A percentile compares a stretch with the other conserved stretches of the same genome.
Conservation (phyloP, 2,329 filamentous ascomycete species). For the Monosporascus sp. region DNA sequence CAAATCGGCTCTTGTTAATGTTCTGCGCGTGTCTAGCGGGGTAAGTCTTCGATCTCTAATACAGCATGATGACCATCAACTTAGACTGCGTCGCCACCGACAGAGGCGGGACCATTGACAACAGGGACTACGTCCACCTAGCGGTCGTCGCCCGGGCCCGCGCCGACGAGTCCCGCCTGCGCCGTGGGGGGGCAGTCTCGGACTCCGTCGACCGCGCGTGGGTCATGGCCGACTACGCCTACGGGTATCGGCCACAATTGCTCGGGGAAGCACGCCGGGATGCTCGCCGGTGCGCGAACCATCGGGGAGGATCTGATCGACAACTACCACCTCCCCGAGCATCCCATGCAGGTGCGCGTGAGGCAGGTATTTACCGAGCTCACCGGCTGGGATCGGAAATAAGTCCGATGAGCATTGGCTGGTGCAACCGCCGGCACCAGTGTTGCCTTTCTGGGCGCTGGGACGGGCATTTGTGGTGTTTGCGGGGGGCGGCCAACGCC, state of each 20-base stretch:
- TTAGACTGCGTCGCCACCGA: constrained; percentile 30
- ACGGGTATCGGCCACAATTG: constrained; percentile 39
- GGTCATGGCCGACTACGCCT: constrained; percentile 34
- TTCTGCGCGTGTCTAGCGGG: no score
- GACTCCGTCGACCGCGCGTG: constrained; percentile 31
- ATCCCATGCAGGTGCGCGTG: constrained; percentile 36
- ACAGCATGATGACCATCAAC: not conserved
- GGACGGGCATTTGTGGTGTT: constrained; percentile 32
- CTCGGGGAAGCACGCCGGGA: constrained; percentile 43
- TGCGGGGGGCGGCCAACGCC: constrained; percentile 26
- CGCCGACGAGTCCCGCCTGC: no score
- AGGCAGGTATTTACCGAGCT: constrained; percentile 32
- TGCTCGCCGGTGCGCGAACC: constrained; percentile 37
- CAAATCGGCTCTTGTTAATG: no score
- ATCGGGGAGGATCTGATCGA: constrained; percentile 24
- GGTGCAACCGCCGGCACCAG: constrained; percentile 44
- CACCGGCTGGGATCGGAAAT: constrained; percentile 17
- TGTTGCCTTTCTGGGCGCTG: constrained; percentile 31
- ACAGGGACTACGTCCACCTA: constrained; percentile 38
- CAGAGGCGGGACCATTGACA: constrained; percentile 36
- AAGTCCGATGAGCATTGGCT: constrained; percentile 37
- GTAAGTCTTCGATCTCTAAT: no score
- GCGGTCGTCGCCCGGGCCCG: constrained; percentile 33
- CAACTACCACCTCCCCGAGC: constrained; percentile 29
- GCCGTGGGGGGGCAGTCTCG: no score